Conservation (phyloP, 129 eudicot genomes). For the Artemisia tridentata region DNA sequence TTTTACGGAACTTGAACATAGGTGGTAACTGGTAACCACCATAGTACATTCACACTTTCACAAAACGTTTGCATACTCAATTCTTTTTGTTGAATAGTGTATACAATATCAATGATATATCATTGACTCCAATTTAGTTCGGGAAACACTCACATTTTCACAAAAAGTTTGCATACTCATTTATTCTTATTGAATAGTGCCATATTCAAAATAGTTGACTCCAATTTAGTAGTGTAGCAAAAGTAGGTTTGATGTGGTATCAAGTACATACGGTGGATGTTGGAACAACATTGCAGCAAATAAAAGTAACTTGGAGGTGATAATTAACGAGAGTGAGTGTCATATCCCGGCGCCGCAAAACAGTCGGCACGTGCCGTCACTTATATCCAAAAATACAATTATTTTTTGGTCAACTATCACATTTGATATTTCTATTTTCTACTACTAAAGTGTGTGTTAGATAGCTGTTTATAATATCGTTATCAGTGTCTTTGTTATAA, state of each 20-base stretch:
- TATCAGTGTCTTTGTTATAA: not conserved
- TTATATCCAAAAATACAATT: not conserved
- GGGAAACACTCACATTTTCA: too few species aligned
- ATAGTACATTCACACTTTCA: too few species aligned
- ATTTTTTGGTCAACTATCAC: not conserved
- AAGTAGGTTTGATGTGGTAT: not conserved
- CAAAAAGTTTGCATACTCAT: too few species aligned
- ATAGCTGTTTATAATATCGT: not conserved
- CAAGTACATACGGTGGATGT: not conserved
- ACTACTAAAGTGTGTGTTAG: not conserved
- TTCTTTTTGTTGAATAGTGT: too few species aligned
- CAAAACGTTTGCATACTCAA: too few species aligned
- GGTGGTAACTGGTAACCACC: too few species aligned
- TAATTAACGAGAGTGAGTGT: not conserved
- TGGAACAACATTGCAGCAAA: not conserved
- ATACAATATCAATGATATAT: too few species aligned
- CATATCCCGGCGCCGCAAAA: constrained; percentile 25
- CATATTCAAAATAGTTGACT: not conserved
- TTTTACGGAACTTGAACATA: too few species aligned
- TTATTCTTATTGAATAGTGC: too few species aligned
- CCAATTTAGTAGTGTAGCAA: not conserved
- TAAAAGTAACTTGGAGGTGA: not conserved
- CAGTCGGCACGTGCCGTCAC: constrained; percentile 21
- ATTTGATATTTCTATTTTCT: too few species aligned
- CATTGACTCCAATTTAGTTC: too few species aligned